Conservation (phyloP, 208 protist genomes). For the Angomonas deanei region DNA sequence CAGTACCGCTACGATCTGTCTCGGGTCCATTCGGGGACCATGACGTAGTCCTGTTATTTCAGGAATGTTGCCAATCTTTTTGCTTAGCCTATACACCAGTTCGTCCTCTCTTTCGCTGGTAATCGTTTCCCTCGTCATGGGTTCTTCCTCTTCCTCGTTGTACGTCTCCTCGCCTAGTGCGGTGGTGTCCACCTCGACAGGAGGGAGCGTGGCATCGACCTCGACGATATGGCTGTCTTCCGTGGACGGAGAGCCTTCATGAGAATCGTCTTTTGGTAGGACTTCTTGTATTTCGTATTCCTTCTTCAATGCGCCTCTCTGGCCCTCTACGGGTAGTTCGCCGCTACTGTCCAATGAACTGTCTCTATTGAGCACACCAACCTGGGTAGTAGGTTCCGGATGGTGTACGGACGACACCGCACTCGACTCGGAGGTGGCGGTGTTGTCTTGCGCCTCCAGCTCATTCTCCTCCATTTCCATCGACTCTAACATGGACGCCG, state of each 20-base stretch:
- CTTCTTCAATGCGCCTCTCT: not conserved
- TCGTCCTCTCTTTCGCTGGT: conserved; percentile 1
- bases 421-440: no score
- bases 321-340: not conserved
- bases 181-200: not conserved
- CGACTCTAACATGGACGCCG: not conserved
- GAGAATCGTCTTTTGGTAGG: not conserved
- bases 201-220: not conserved
- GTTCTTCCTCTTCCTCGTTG: not conserved
- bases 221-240: not conserved
- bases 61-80: conserved; percentile 28
- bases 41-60: conserved; percentile 47
- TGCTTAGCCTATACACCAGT: conserved; percentile 1
- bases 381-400: no score
- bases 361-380: no score
- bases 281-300: not conserved
- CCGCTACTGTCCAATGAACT: no score
- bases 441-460: not conserved
- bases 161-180: conserved; percentile 6
- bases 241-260: not conserved
- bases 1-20: conserved; percentile 39
- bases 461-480: conserved; percentile 1
- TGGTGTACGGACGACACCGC: no score
- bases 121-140: not conserved
- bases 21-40: conserved; percentile 66